Base-by-base conservation (phyloP, 108 stramenopile species). In the Stephanodiscus triporus region DNA sequence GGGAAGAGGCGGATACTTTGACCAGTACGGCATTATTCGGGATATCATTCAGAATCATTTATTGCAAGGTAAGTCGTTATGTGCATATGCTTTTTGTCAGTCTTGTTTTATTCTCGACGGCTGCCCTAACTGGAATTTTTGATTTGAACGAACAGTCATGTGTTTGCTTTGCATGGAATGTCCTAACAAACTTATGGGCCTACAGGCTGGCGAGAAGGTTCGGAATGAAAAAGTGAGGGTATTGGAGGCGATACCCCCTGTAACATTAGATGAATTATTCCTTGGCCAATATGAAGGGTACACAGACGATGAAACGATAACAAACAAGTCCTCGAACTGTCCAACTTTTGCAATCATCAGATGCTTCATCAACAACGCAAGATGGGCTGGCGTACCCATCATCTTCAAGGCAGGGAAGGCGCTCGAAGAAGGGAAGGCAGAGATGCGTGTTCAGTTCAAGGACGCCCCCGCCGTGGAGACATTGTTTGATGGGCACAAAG, bases 391-490 rank as follows among this genome's bases (percentile, higher is more conserved):
- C 37, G 99, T 99, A 13, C 99, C 99, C 11, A 91, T 98, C 73
- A 96, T 99, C 54, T 77, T 99, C 60, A 98, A 97, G 80, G 97
- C 97, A 0, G 99, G 99, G 20, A 99, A 99, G 71, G 97, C 97
- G 1, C 77, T 98, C 43, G 89, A 98, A 70, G 97, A 98, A 76
- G 84, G 95, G 32, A 98, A 98, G 85, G 96, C 97, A 7, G 99
- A 97, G 72, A 88, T 97, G 76, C 88, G 98, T 9, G 84, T 99
- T 66, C 97, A 97, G 70, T 97, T 99, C 77, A 93, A 93, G 74
- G 87, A 90, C 49, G 91, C 91, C 22, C 90, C 94, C 9, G 94
- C 91, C 24, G 86, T 79, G 24, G 72, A 79, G 17, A 72, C 73
- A 75, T 55, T 94, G 57, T 92, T 95, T 72, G 43, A 45, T 16